A percentile compares a stretch with the other conserved stretches of the same genome.
Evolutionary conservation across 2,329 filamentous ascomycete genomes (phyloP).

Genomic region (Claviceps quebecensis): DNA sequence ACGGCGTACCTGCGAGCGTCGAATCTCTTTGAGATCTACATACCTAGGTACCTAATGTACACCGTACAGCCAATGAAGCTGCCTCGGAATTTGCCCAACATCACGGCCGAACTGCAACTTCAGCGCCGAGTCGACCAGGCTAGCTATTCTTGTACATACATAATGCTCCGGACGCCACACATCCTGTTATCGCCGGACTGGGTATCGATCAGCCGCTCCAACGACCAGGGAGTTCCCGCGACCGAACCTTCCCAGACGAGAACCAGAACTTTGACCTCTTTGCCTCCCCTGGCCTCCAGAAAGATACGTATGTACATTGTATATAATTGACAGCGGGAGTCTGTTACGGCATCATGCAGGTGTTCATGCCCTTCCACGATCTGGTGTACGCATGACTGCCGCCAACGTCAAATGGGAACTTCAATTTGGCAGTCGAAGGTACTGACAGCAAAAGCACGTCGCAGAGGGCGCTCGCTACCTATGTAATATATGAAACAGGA

Average conservation of each 20-base stretch:
- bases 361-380: not conserved
- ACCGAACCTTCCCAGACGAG: not conserved
- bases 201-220: not conserved
- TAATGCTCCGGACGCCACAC: not conserved
- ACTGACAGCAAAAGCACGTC: not conserved
- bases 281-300: too few relatives aligned
- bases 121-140: not conserved
- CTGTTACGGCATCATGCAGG: slow-evolving; percentile 1
- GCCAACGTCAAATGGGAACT: not conserved
- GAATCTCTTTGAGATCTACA: too few relatives aligned
- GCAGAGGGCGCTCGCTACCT: not conserved
- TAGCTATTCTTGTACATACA: not conserved
- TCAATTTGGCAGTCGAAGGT: not conserved
- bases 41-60: too few relatives aligned
- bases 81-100: not conserved
- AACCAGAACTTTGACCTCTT: not conserved
- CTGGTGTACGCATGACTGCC: not conserved
- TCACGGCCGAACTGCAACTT: not conserved
- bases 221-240: not conserved
- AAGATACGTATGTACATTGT: too few relatives aligned
- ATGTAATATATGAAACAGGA: not conserved
- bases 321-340: slow-evolving; percentile 3
- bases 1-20: not conserved
- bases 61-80: not conserved
- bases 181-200: not conserved